A percentile compares a stretch with the other conserved stretches of the same genome.
Evolutionary conservation across 1,284 basidiomycete species (phyloP).

Genomic region (Apiotrichum sp.): DNA sequence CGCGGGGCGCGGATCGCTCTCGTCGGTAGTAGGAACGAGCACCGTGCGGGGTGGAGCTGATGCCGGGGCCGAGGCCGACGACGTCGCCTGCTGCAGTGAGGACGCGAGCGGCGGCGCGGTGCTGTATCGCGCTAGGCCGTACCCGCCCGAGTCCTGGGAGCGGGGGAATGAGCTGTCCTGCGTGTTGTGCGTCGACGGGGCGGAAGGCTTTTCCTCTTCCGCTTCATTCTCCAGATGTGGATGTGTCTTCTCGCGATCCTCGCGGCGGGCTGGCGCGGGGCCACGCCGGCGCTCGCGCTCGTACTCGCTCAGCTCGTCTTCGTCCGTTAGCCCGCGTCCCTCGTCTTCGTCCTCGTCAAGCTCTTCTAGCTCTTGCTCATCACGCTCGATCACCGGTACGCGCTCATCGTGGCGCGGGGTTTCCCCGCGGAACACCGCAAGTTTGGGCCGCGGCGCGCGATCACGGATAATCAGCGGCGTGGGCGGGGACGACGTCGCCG

Average conservation of each 20-base stretch:
- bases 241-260: too few species aligned
- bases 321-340: slow-evolving; percentile 5
- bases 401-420: too few species aligned
- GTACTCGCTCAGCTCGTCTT: slow-evolving; percentile 24
- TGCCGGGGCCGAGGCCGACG: too few species aligned
- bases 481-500: too few species aligned
- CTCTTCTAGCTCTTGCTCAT: neutral
- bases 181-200: neutral
- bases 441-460: too few species aligned
- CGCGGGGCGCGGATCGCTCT: slow-evolving; percentile 3
- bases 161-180: slow-evolving; percentile 7
- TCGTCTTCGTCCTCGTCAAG: slow-evolving; percentile 4
- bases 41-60: neutral
- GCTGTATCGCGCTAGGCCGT: slow-evolving; percentile 4
- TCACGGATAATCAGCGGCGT: too few species aligned
- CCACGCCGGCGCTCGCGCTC: slow-evolving; percentile 9
- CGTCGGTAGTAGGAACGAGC: slow-evolving; percentile 12
- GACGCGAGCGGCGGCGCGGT: neutral
- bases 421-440: too few species aligned
- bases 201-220: too few species aligned
- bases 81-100: neutral
- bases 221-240: too few species aligned
- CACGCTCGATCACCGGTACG: too few species aligned
- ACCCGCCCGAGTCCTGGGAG: slow-evolving; percentile 12
- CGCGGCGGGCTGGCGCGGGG: too few species aligned